Base-by-base conservation (phyloP, 2,329 filamentous ascomycete species). In the Corniculantispora saksenae region DNA sequence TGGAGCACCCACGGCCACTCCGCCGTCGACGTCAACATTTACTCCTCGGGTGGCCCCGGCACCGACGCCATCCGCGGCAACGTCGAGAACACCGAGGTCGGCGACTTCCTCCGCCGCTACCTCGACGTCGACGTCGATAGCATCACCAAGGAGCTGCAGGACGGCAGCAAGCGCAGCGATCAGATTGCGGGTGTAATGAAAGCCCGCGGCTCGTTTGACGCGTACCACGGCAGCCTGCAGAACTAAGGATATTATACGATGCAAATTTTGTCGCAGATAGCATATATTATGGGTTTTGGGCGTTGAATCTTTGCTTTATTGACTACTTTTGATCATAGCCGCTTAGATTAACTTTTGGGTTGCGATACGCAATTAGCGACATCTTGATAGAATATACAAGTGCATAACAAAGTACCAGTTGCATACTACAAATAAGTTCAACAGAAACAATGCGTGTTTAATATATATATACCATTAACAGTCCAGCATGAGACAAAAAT, bases 1-100 rank as follows among this genome's bases (percentile, higher is more conserved):
- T 99, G 95, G 95, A 90, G 87, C 68, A 97, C 94, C 0, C 94
- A 97, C 76, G 95, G 95, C 32, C 95, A 99, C 79, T 91, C 90
- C 23, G 95, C 90, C 60, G 93, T 95, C 9, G 95, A 99, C 75
- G 95, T 99, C 57, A 99, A 99, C 77, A 92, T 99, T 70, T 99
- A 98, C 79, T 90, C 91, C 61, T 94, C 91, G 0, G 83, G 84
- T 54, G 89, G 91, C 3, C 83, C 86, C 0, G 83, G 86, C 45
- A 86, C 89, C 0, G 83, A 86, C 51, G 82, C 84, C 17, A 82
- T 97, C 8, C 81, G 86, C 3, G 94, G 94, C 9, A 98, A 98
- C 76, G 89, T 96, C 63, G 95, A 99, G 81, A 99, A 99, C 75
- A 98, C 90, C 0, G 93, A 98, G 29, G 85, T 99, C 1, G 95